These are phyloP conservation scores for thale cress (Arabidopsis thaliana) DNA, from an alignment of 345 rosid genomes.

Conservation along the genomic window DNA sequence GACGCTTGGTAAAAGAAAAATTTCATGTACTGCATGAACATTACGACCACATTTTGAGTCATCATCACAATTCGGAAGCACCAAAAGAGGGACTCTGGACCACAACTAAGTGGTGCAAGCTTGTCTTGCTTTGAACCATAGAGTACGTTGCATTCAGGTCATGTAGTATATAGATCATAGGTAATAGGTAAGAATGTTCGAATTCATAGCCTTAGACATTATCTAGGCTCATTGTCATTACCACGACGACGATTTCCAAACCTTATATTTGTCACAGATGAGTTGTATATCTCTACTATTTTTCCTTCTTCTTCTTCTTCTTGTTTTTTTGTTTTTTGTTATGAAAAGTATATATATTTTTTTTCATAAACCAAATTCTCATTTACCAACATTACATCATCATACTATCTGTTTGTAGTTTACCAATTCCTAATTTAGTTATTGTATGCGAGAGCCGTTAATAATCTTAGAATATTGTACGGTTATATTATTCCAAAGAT, in stretches of 20 bases:
- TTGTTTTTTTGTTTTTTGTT: too few species aligned
- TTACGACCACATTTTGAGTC: conserved; percentile 18
- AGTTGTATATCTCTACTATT: not conserved
- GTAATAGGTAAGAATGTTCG: conserved; percentile 13
- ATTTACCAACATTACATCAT: not conserved
- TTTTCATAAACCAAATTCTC: not conserved
- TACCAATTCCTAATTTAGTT: not conserved
- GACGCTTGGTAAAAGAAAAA: conserved; percentile 18
- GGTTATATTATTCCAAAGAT: not conserved
- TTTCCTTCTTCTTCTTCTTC: too few species aligned
- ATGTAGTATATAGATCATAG: not conserved
- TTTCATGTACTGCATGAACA: conserved; percentile 6
- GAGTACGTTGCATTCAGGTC: not conserved
- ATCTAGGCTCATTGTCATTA: not conserved
- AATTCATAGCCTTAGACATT: conserved; percentile 3
- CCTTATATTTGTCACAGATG: not conserved
- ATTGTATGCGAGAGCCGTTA: not conserved
- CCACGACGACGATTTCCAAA: not conserved
- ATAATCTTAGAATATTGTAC: not conserved
- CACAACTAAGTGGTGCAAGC: conserved; percentile 29
- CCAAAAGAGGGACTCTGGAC: conserved; percentile 13
- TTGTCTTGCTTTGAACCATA: not conserved
- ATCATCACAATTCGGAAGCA: not conserved
- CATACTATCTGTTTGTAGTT: not conserved
- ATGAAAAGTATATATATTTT: not conserved